Evolutionary conservation across 805 yeast genomes (phyloP), one percentile per base, ranked within the genome.

Genomic region (Barnettozyma wickerhamii): DNA sequence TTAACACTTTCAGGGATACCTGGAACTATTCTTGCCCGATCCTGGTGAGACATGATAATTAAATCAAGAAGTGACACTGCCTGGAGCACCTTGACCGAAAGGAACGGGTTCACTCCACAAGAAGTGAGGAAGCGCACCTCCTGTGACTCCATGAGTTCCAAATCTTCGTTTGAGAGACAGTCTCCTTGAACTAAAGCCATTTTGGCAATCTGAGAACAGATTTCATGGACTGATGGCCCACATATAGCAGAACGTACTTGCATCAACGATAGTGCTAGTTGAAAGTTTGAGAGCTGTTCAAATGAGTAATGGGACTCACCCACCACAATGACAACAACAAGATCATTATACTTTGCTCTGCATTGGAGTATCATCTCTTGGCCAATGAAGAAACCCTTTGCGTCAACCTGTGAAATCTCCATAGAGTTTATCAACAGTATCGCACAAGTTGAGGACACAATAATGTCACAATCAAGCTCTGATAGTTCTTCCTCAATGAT

Each of bases 91-190:
- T 35, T 33, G 14, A 42, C 19, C 1, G 50, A 33, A 3, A 41
- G 30, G 19, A 51, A 43, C 1, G 50, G 44, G 33, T 48, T 49
- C 14, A 50, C 15, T 5, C 56, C 57, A 37, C 54, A 47, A 12
- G 24, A 24, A 3, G 41, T 21, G 3, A 52, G 33, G 19, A 45
- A 49, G 10, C 29, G 30, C 6, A 13, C 31, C 15, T 42, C 43
- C 10, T 10, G 12, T 2, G 35, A 29, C 5, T 46, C 48, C 4
- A 42, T 18, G 17, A 28, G 12, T 9, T 18, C n/a, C 2, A 35
- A 12, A 2, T 37, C 33, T n/a, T n/a, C n/a, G n/a, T n/a, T n/a
- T n/a, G n/a, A n/a, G n/a, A n/a, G n/a, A n/a, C n/a, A n/a, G n/a
- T n/a, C n/a, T n/a, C n/a, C 45, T 3, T 40, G 10, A 1, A 4